Conservation (phyloP, 2,329 filamentous ascomycete genomes). For the Aspergillus amoenus region DNA sequence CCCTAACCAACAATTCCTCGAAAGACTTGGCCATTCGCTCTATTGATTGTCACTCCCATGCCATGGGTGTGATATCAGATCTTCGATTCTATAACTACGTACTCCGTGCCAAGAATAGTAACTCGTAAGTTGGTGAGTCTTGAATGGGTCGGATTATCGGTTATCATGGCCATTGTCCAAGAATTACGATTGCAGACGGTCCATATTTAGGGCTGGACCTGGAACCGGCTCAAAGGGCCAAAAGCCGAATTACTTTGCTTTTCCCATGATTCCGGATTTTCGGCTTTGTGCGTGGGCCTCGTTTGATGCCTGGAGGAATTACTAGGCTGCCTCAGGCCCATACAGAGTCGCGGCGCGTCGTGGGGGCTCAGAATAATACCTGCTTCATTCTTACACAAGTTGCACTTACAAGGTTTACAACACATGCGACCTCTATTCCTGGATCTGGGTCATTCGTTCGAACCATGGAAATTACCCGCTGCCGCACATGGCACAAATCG, state of each 20-base stretch:
- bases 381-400: not conserved
- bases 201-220: not conserved
- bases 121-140: not conserved
- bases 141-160: not conserved
- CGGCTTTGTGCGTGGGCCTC: slow-evolving; percentile 15
- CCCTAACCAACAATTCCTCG: not conserved
- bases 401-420: too few relatives aligned
- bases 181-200: not conserved
- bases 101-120: too few relatives aligned
- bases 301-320: slow-evolving; percentile 9
- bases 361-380: not conserved
- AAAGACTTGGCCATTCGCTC: not conserved
- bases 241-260: not conserved
- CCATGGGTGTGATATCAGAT: not conserved
- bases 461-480: slow-evolving; percentile 17
- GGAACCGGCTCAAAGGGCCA: not conserved
- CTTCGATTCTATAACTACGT: not conserved
- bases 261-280: not conserved
- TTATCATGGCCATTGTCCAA: not conserved
- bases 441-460: not conserved
- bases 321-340: slow-evolving; percentile 10
- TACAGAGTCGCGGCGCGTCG: not conserved
- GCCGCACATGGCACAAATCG: not conserved
- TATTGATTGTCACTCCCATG: not conserved
- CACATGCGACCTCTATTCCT: not conserved